Conservation (phyloP, 768 basidiomycete genomes). For the Lactifluus rugatus region DNA sequence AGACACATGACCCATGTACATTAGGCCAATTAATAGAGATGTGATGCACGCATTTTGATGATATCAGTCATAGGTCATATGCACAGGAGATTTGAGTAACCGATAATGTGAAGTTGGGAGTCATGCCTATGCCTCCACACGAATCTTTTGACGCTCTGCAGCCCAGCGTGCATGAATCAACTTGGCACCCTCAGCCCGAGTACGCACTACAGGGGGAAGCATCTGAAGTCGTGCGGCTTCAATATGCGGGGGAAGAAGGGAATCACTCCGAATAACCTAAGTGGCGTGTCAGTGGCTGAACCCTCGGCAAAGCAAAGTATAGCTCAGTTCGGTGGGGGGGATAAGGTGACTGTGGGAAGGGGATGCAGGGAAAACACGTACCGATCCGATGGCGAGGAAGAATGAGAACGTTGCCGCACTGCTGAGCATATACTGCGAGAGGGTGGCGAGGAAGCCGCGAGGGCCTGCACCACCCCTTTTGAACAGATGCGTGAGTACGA, state of each 20-base stretch:
- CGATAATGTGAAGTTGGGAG: background rate
- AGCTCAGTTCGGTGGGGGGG: background rate
- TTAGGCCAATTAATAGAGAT: slow-evolving; percentile 1
- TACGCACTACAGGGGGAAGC: slow-evolving; percentile 45
- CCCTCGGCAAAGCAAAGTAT: background rate
- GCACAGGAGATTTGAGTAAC: background rate
- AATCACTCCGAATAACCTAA: slow-evolving; percentile 86
- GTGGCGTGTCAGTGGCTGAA: background rate
- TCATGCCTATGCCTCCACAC: background rate
- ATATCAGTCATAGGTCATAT: slow-evolving; percentile 1
- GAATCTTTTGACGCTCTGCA: slow-evolving; percentile 35
- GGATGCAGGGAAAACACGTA: slow-evolving; percentile 29
- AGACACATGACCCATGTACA: slow-evolving; percentile 8
- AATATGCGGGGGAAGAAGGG: slow-evolving; percentile 44
- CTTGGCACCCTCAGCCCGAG: slow-evolving; percentile 57
- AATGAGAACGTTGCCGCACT: slow-evolving; percentile 97
- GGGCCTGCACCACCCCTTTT: slow-evolving; percentile 85
- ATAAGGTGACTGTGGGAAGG: background rate
- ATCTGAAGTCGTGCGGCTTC: slow-evolving; percentile 57
- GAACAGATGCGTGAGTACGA: background rate
- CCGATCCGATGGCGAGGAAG: slow-evolving; percentile 92
- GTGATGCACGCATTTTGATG: slow-evolving; percentile 6
- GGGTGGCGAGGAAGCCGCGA: slow-evolving; percentile 78
- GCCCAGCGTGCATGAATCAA: slow-evolving; percentile 72
- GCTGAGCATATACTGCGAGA: slow-evolving; percentile 97